These are phyloP conservation scores for Microcyclosporella mali DNA, from an alignment of 2,329 filamentous ascomycete genomes.

Conservation along the genomic window DNA sequence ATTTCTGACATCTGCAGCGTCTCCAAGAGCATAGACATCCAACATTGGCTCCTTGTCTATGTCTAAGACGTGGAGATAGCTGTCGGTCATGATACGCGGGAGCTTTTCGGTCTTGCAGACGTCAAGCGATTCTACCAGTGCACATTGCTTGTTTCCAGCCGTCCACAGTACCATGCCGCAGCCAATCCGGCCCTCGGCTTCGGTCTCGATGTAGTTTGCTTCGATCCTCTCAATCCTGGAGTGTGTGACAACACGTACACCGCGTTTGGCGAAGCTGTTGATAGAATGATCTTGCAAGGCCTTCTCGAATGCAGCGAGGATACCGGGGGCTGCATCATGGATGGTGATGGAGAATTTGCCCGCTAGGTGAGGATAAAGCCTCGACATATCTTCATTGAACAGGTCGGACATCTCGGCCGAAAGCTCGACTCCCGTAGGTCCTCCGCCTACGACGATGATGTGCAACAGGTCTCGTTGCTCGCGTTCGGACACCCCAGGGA, in stretches of 20 bases:
- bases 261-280: constrained; percentile 32
- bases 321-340: constrained; percentile 33
- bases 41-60: constrained; percentile 24
- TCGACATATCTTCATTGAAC: constrained; percentile 34
- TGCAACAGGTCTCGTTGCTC: constrained; percentile 33
- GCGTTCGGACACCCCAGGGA: constrained; percentile 27
- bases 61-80: constrained; percentile 28
- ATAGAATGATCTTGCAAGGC: constrained; percentile 40
- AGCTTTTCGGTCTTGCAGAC: constrained; percentile 30
- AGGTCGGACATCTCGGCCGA: constrained; percentile 42
- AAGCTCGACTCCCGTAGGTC: constrained; percentile 39
- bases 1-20: constrained; percentile 35
- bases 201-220: constrained; percentile 30
- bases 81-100: constrained; percentile 33
- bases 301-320: constrained; percentile 33
- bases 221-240: constrained; percentile 34
- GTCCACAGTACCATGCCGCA: constrained; percentile 37
- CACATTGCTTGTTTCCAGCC: constrained; percentile 34
- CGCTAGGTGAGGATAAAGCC: constrained; percentile 38
- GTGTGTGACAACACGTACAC: constrained; percentile 35
- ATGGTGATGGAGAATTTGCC: constrained; percentile 37
- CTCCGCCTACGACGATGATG: constrained; percentile 39
- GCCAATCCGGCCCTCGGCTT: constrained; percentile 32
- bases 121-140: constrained; percentile 30
- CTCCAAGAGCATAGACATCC: constrained; percentile 32